A percentile compares a stretch with the other conserved stretches of the same genome.
Conservation (phyloP, 1,284 basidiomycete genomes). For the Boletus subluridellus region DNA sequence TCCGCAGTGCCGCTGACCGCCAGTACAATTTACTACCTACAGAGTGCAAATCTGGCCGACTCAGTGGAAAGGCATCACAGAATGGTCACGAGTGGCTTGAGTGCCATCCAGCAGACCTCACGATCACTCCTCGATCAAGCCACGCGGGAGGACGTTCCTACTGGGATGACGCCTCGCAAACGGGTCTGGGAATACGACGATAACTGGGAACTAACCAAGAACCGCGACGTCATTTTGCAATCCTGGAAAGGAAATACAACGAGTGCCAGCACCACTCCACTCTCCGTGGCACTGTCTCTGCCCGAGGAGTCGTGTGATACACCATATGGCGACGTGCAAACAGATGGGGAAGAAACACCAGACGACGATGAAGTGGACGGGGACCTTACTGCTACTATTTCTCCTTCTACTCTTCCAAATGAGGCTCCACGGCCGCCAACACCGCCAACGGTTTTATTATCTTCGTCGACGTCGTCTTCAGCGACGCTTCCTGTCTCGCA, state of each 20-base stretch:
- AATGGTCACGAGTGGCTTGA: conserved; percentile 41
- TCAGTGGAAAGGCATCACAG: conserved; percentile 43
- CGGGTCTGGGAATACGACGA: conserved; percentile 64
- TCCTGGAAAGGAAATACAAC: conserved; percentile 43
- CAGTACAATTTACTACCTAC: neutral
- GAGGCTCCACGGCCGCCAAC: conserved; percentile 17
- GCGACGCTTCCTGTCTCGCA: conserved; percentile 24
- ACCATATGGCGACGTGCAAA: conserved; percentile 12
- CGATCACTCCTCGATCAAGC: conserved; percentile 56
- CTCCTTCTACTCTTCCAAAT: conserved; percentile 2
- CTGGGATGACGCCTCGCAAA: conserved; percentile 70
- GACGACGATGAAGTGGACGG: conserved; percentile 12
- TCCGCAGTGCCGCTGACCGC: neutral
- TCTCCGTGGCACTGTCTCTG: conserved; percentile 31
- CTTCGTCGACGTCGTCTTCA: conserved; percentile 41
- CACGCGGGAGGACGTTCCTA: conserved; percentile 57
- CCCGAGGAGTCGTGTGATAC: conserved; percentile 29
- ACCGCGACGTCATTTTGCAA: conserved; percentile 54
- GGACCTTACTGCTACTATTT: conserved; percentile 22
- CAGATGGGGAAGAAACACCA: conserved; percentile 16
- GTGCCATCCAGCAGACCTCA: conserved; percentile 48
- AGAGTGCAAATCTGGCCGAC: conserved; percentile 43
- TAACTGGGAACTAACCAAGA: conserved; percentile 64
- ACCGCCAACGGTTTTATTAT: conserved; percentile 31
- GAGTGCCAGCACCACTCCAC: conserved; percentile 19